Evolutionary conservation across 1,284 basidiomycete genomes (phyloP).

Genomic region (Moniliella sp.): DNA sequence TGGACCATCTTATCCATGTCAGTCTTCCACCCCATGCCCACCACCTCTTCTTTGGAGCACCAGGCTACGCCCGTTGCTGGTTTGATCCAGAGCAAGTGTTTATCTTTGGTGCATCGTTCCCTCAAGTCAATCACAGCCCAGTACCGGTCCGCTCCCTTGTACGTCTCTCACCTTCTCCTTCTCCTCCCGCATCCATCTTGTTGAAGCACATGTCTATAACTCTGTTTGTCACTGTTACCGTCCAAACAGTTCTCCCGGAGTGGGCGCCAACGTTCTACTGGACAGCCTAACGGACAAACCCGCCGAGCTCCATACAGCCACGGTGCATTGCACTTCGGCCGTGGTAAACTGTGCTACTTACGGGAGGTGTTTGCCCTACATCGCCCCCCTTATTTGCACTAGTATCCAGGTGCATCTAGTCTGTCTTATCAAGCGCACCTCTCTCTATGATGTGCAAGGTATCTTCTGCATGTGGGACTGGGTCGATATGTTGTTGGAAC

Average conservation of each 20-base stretch:
- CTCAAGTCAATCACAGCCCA: slow-evolving; percentile 27
- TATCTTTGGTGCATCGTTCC: slow-evolving; percentile 21
- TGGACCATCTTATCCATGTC: slow-evolving; percentile 24
- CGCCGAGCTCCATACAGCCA: slow-evolving; percentile 22
- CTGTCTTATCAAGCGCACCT: slow-evolving; percentile 20
- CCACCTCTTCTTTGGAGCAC: slow-evolving; percentile 22
- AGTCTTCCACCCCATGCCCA: no score
- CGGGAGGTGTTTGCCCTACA: slow-evolving; percentile 13
- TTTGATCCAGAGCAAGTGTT: slow-evolving; percentile 24
- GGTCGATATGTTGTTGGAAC: slow-evolving; percentile 21
- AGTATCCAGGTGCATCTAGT: slow-evolving; percentile 25
- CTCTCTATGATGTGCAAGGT: slow-evolving; percentile 25
- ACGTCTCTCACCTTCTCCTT: no score
- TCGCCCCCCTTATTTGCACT: slow-evolving; percentile 15
- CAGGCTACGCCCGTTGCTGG: slow-evolving; percentile 23
- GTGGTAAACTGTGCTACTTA: slow-evolving; percentile 28
- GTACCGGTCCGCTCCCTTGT: slow-evolving; percentile 24
- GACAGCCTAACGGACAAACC: slow-evolving; percentile 26
- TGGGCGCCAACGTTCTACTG: slow-evolving; percentile 25
- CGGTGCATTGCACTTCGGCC: slow-evolving; percentile 21
- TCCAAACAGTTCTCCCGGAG: slow-evolving; percentile 25
- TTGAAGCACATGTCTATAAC: no score
- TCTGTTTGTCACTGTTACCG: no score
- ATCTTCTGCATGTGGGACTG: slow-evolving; percentile 28
- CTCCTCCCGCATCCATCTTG: no score